Conservation (phyloP, 768 basidiomycete genomes). For the Lactarius hatsudake region DNA sequence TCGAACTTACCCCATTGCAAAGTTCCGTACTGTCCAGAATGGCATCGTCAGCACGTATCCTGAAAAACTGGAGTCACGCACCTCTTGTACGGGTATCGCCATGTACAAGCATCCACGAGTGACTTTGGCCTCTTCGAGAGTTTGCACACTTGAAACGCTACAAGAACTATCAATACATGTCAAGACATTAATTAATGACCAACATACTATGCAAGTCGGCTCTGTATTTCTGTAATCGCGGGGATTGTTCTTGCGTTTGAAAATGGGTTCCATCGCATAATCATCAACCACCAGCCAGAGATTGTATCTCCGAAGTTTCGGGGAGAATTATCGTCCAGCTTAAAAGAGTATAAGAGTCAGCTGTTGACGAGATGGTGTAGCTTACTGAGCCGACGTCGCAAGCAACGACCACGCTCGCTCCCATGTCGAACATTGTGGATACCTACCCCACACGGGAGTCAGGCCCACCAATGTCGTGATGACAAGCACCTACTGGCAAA, state of each 20-base stretch:
- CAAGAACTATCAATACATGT: constrained; percentile 12
- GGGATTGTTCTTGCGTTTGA: constrained; percentile 74
- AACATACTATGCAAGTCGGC: constrained; percentile 90
- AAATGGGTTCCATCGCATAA: constrained; percentile 94
- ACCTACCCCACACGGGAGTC: constrained; percentile 46
- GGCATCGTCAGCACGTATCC: not conserved
- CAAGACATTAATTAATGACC: constrained; percentile 8
- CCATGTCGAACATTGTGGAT: constrained; percentile 87
- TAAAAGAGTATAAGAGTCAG: constrained; percentile 1
- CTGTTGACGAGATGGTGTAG: not conserved
- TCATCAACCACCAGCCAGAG: constrained; percentile 92
- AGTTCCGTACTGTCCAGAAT: constrained; percentile 69
- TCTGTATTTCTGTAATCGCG: constrained; percentile 90
- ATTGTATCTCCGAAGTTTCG: constrained; percentile 92
- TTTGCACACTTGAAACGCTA: constrained; percentile 94
- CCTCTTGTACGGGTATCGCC: constrained; percentile 92
- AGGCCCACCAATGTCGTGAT: not conserved
- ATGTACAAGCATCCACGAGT: constrained; percentile 88
- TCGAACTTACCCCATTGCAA: constrained; percentile 87
- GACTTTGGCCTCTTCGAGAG: constrained; percentile 92
- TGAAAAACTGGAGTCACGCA: constrained; percentile 34
- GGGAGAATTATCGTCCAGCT: constrained; percentile 94
- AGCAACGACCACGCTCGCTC: constrained; percentile 87
- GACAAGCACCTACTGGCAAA: constrained; percentile 57
- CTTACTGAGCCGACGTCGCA: constrained; percentile 88